Percentiles rank a stretch among this genome's conserved stretches.
phyloP scores from a whole-genome alignment of 2,329 filamentous ascomycete genomes.

The Dactylellina drechsleri region DNA sequence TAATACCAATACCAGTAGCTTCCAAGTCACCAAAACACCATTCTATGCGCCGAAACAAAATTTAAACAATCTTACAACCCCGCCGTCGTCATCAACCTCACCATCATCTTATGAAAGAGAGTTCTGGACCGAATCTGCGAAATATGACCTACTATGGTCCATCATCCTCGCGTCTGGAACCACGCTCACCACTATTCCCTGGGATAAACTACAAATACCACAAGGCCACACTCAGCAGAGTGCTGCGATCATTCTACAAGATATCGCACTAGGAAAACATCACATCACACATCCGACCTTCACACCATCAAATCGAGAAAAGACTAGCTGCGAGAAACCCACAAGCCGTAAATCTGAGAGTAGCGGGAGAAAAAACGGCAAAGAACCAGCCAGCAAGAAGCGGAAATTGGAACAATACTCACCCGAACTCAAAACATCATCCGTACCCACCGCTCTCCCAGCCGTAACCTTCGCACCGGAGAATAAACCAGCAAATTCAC shows the following conservation, averaged over 20 bases:
- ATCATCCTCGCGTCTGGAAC: conserved; percentile 32
- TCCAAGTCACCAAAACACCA: conserved; percentile 14
- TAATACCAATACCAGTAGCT: conserved; percentile 1
- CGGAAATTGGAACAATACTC: neutral
- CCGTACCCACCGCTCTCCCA: too few species aligned
- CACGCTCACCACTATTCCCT: conserved; percentile 22
- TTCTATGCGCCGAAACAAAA: neutral
- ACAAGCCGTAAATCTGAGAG: neutral
- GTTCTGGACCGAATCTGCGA: conserved; percentile 41
- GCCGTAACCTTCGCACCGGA: neutral
- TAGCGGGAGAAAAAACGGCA: conserved; percentile 10
- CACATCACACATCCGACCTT: conserved; percentile 50
- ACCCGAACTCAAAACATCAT: neutral
- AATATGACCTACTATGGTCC: conserved; percentile 47
- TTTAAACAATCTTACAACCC: neutral
- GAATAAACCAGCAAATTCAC: neutral
- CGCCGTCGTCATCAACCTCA: neutral
- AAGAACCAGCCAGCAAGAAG: neutral
- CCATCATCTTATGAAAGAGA: conserved; percentile 11
- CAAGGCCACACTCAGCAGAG: conserved; percentile 16
- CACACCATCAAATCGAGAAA: conserved; percentile 34
- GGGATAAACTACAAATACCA: conserved; percentile 15
- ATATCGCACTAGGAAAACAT: conserved; percentile 46
- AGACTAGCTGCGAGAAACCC: neutral
- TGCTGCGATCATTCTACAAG: conserved; percentile 32